A percentile compares a stretch with the other conserved stretches of the same genome.
Evolutionary conservation across 2,329 filamentous ascomycete genomes (phyloP).

Genomic region (Aspergillus candidus): DNA sequence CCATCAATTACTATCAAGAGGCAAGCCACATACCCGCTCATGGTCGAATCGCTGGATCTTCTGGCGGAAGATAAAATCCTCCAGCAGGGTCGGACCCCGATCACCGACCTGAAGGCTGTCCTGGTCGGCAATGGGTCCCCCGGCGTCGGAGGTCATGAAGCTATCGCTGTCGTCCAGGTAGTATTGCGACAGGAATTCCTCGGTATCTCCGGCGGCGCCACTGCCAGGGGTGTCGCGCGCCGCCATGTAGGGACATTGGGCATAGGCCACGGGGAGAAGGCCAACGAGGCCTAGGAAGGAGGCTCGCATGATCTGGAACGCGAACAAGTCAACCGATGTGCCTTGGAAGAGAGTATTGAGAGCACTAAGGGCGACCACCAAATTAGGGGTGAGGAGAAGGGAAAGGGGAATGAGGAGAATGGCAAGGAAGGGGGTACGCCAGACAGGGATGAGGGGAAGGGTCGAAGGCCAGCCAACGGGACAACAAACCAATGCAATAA

Average conservation of each 20-base stretch:
- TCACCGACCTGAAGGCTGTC: slow-evolving; percentile 61
- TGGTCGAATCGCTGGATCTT: slow-evolving; percentile 68
- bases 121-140: slow-evolving; percentile 62
- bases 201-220: slow-evolving; percentile 22
- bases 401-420: no score
- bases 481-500: no score
- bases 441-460: no score
- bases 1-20: background rate
- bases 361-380: no score
- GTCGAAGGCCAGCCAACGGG: no score
- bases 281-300: slow-evolving; percentile 4
- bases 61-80: slow-evolving; percentile 67
- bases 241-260: slow-evolving; percentile 38
- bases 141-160: slow-evolving; percentile 61
- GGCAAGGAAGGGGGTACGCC: no score
- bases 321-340: no score
- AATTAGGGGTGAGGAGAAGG: no score
- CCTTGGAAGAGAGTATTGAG: no score
- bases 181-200: slow-evolving; percentile 40
- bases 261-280: slow-evolving; percentile 32
- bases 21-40: slow-evolving; percentile 50
- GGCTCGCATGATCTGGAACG: no score
- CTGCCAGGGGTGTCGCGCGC: slow-evolving; percentile 24
- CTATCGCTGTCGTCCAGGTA: slow-evolving; percentile 49
- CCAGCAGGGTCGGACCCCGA: slow-evolving; percentile 61